Conservation (phyloP, 257 asterid species). For the Jaltomata sinuosa region DNA sequence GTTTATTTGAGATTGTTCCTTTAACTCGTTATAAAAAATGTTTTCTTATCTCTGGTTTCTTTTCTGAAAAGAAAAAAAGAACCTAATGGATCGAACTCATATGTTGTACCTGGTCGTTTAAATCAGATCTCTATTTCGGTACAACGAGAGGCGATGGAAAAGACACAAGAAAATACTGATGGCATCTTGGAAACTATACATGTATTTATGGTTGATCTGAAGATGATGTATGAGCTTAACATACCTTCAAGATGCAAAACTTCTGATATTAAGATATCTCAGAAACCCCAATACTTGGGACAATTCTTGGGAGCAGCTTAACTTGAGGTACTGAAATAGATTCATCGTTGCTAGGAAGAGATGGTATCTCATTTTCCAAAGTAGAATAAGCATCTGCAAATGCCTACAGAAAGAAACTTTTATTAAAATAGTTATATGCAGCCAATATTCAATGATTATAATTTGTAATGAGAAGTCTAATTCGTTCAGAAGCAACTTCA, state of each 20-base stretch:
- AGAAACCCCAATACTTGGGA: conserved; percentile 74
- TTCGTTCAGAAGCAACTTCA: background rate
- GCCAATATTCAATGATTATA: background rate
- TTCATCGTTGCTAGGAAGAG: conserved; percentile 37
- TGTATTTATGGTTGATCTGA: background rate
- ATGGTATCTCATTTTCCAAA: conserved; percentile 60
- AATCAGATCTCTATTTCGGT: too few species aligned
- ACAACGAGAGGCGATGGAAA: background rate
- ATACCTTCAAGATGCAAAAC: conserved; percentile 21
- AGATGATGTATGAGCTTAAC: background rate
- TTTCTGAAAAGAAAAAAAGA: too few species aligned
- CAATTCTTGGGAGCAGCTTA: conserved; percentile 76
- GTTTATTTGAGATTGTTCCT: too few species aligned
- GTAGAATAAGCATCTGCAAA: conserved; percentile 96
- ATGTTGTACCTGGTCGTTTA: too few species aligned
- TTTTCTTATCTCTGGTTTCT: too few species aligned
- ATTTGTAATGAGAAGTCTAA: background rate
- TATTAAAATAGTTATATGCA: background rate
- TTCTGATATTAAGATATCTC: conserved; percentile 32
- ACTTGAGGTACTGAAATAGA: conserved; percentile 27
- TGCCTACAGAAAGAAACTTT: conserved; percentile 46
- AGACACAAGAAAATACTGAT: background rate
- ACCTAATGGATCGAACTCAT: too few species aligned
- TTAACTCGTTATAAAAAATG: too few species aligned
- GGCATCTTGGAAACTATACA: background rate